phyloP scores from a whole-genome alignment of 495 filamentous ascomycete genomes.

The Ramalina intermedia region DNA sequence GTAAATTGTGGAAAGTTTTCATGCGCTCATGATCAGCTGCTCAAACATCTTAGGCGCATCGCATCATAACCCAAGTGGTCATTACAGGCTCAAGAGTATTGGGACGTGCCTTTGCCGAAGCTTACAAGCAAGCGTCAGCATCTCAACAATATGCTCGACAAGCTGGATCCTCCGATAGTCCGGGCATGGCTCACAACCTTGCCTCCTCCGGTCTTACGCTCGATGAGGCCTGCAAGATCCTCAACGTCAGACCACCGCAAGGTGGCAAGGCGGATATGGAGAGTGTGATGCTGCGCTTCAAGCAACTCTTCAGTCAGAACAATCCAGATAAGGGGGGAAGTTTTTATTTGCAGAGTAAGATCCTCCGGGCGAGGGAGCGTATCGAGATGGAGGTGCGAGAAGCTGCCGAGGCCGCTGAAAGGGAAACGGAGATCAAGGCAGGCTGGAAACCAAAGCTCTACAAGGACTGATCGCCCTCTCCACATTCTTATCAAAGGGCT shows the following conservation, averaged over 20 bases:
- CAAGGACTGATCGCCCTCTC: conserved; percentile 51
- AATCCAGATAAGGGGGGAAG: conserved; percentile 90
- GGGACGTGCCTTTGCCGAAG: conserved; percentile 82
- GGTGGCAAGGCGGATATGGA: conserved; percentile 64
- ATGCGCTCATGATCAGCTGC: background rate
- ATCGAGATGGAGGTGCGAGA: conserved; percentile 65
- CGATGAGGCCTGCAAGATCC: conserved; percentile 93
- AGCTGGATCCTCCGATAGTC: conserved; percentile 31
- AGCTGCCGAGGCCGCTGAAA: conserved; percentile 31
- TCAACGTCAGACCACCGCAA: conserved; percentile 84
- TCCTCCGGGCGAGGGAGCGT: conserved; percentile 76
- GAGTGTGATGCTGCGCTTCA: conserved; percentile 70
- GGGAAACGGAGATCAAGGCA: conserved; percentile 56
- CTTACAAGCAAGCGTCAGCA: conserved; percentile 81
- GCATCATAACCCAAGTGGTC: conserved; percentile 86
- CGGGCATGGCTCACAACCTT: conserved; percentile 34
- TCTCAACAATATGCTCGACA: conserved; percentile 68
- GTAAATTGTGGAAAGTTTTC: background rate
- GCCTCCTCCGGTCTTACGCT: conserved; percentile 64
- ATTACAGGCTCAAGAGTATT: conserved; percentile 79
- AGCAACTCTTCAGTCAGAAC: conserved; percentile 85
- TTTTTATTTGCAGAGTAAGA: conserved; percentile 96
- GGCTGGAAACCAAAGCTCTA: conserved; percentile 93
- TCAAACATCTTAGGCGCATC: conserved; percentile 56
- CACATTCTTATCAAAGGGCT: no score